Base-by-base conservation (phyloP, 1,284 basidiomycete genomes). In the Fomitopsis betulina region DNA sequence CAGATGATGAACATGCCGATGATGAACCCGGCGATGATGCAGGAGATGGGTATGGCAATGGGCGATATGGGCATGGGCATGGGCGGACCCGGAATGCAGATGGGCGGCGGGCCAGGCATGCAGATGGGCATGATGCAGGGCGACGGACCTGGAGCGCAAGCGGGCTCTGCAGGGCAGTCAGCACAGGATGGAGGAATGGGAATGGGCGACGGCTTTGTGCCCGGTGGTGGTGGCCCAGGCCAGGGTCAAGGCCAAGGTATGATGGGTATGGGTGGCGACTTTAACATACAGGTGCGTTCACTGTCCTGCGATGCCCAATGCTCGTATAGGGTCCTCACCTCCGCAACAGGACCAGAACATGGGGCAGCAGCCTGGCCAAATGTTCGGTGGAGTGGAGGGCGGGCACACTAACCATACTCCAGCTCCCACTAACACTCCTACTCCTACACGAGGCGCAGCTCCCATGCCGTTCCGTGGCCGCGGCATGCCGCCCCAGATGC, bases 401-500 rank as follows among this genome's bases (percentile, higher is more conserved):
- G 73, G 61, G 58, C 59, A 67, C 40, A 73, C 78, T 2, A 74
- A 62, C 58, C 59, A 67, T 40, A 73, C 78, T 2, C 75, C 76
- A 12, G 70, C 67, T 30, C 72, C 59, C 60, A 67, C 45, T 21
- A 30, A 27, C 25, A 47, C 63, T 27, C 59, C 67, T 2, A 67
- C 71, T 6, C 70, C 71, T 2, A 59, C 63, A 27, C 75, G 79
- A 8, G 77, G 79, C 39, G 81, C 78, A 2, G 75, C 72, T 4
- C 72, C 79, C n/a, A 47, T 47, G 25, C 74, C 79, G 53, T 87
- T 84, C 72, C 81, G 87, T 49, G 85, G 80, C 49, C 77, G 83
- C 47, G 80, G 75, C 9, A 77, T 77, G 63, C 73, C 74, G 6
- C 32, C 39, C 23, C 63, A 61, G 42, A 69, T 68, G 13, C 63